Percentiles rank a stretch among this genome's conserved stretches.
Conservation (phyloP, 2,329 filamentous ascomycete species). For the Taxawa tesnikishii region DNA sequence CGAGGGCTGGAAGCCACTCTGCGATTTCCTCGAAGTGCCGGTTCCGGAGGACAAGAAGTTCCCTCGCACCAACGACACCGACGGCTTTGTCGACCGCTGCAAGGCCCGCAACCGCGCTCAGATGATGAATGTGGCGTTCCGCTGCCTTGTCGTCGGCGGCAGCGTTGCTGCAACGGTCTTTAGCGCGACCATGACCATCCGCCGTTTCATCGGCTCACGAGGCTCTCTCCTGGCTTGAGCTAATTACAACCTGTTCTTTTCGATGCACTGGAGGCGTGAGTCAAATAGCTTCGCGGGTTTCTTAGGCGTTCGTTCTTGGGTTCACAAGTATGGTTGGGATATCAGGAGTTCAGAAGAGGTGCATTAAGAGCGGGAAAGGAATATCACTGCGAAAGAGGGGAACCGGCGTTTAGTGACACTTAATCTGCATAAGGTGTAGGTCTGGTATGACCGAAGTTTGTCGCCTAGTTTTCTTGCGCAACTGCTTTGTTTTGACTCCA, state of each 20-base stretch:
- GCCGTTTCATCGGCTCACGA: slow-evolving; percentile 18
- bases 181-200: slow-evolving; percentile 21
- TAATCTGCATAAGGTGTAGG: too few species aligned
- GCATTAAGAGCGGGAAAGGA: too few species aligned
- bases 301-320: slow-evolving; percentile 1
- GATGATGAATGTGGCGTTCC: slow-evolving; percentile 42
- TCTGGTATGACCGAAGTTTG: too few species aligned
- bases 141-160: slow-evolving; percentile 37
- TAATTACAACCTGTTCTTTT: too few species aligned
- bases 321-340: slow-evolving; percentile 3
- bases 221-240: slow-evolving; percentile 8
- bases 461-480: too few species aligned
- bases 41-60: slow-evolving; percentile 36
- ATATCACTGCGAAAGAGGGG: too few species aligned
- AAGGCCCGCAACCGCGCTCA: slow-evolving; percentile 40
- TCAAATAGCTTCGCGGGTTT: slow-evolving; percentile 1
- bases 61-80: slow-evolving; percentile 41
- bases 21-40: slow-evolving; percentile 41
- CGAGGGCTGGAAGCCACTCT: slow-evolving; percentile 42
- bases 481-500: too few species aligned
- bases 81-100: slow-evolving; percentile 43
- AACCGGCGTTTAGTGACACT: too few species aligned
- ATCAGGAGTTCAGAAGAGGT: slow-evolving; percentile 6
- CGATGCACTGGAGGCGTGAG: too few species aligned
- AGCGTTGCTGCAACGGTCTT: slow-evolving; percentile 31